Base-by-base conservation (phyloP, 2,329 filamentous ascomycete species). In the Sporothrix curviconia region DNA sequence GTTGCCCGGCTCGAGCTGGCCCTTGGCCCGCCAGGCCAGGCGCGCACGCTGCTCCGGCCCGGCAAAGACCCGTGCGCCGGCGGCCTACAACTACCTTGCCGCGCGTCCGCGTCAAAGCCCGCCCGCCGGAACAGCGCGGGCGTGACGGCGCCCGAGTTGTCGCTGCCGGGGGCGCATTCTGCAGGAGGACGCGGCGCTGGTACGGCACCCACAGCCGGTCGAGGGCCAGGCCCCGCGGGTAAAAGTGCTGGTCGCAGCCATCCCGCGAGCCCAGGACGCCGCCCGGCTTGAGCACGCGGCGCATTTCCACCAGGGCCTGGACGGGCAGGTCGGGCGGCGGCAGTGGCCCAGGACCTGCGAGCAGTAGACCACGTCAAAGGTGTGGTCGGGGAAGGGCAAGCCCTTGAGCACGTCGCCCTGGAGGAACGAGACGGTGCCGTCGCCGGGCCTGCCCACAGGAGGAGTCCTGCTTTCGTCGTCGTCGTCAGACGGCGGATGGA, bases 331-430 rank as follows among this genome's bases (percentile, higher is more conserved):
- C 62, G 0, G 69, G 70, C 7, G 66, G 63, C 8, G 69, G 65
- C 14, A 78, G 56, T 78, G 74, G 5, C 69, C 69, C 14, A 78
- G 67, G 1, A 77, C 66, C 61, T 77, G 74, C n/a, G 70, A 71
- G 25, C 66, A 68, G 61, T 71, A 76, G 19, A 76, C 69, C 4
- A 77, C 62, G 60, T 78, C 74, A 56, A 78, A 77, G 0, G 64
- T 62, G 6, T 64, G 64, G 58, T 77, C 72, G 0, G 66, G 47
- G 24, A 72, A 78, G 0, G 72, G 67, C 0, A 78, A 70, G 1
- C 69, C 64, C 7, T 64, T 63, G 3, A 72, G 64, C 22, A 75
- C 64, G 50, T 76, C 68, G 28, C 66, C 56, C 40, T 68, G 62
- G 22, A 65, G 55, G 36, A 73, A 74, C 24, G 39, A 37, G 28